phyloP scores from a whole-genome alignment of 1,284 basidiomycete species.

The Malassezia pachydermatis region DNA sequence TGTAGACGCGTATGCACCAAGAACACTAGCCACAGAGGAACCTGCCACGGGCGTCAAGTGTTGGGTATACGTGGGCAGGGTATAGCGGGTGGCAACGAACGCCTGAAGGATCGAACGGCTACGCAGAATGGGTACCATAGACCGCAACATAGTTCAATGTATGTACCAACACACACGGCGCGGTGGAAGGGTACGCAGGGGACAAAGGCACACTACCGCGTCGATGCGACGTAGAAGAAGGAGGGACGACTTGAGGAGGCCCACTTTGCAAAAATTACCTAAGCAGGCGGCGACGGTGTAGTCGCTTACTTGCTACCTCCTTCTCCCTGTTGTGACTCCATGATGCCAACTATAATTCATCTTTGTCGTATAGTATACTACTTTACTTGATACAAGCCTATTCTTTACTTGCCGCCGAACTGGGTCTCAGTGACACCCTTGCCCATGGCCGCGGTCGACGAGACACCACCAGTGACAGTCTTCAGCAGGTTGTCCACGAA shows the following conservation, averaged over 20 bases:
- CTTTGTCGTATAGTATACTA: no score
- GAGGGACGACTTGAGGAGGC: neutral
- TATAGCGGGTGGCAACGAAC: constrained; percentile 1
- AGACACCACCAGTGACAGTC: constrained; percentile 86
- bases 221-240: neutral
- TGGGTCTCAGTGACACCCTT: constrained; percentile 83
- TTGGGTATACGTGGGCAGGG: neutral
- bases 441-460: constrained; percentile 84
- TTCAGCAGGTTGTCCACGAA: constrained; percentile 83
- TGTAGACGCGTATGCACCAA: neutral
- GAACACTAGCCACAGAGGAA: neutral
- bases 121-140: neutral
- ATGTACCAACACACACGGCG: no score
- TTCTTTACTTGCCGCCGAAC: constrained; percentile 55
- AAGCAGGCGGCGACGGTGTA: no score
- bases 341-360: no score
- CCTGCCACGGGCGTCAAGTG: neutral
- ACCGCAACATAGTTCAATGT: constrained; percentile 1
- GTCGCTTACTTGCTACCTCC: no score
- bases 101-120: neutral
- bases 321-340: no score
- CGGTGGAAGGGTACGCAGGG: no score
- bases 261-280: neutral
- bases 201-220: constrained; percentile 1
- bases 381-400: no score